Conservation (phyloP, 148 eudicot genomes). For the Limonium bicolor region DNA sequence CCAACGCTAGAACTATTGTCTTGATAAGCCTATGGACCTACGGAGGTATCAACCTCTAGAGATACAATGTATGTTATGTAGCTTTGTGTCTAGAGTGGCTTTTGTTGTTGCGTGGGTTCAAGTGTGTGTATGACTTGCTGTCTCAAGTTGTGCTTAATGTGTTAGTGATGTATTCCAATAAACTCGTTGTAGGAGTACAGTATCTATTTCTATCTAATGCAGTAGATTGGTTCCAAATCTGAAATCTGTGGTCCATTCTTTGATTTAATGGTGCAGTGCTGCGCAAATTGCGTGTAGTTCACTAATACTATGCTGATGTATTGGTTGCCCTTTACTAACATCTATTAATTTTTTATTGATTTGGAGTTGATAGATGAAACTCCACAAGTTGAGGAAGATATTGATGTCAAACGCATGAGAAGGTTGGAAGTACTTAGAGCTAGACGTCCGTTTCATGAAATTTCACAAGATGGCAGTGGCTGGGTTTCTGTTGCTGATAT, state of each 20-base stretch:
- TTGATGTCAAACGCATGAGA: conserved; percentile 72
- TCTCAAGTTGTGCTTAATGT: too few relatives aligned
- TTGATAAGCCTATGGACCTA: too few relatives aligned
- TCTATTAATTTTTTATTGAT: not conserved
- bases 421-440: conserved; percentile 53
- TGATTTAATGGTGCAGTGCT: not conserved
- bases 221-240: not conserved
- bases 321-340: not conserved
- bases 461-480: conserved; percentile 96
- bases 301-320: not conserved
- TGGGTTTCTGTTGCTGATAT: conserved; percentile 60
- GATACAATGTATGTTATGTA: too few relatives aligned
- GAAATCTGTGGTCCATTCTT: not conserved
- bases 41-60: too few relatives aligned
- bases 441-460: conserved; percentile 45
- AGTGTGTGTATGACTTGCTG: too few relatives aligned
- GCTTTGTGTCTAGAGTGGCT: too few relatives aligned
- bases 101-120: too few relatives aligned
- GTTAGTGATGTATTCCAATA: too few relatives aligned
- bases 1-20: too few relatives aligned
- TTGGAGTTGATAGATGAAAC: conserved; percentile 51
- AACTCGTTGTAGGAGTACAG: too few relatives aligned
- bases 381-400: conserved; percentile 82
- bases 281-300: too few relatives aligned
- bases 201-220: not conserved